Conservation (phyloP, 1,284 basidiomycete species). For the Heterobasidion irregulare region DNA sequence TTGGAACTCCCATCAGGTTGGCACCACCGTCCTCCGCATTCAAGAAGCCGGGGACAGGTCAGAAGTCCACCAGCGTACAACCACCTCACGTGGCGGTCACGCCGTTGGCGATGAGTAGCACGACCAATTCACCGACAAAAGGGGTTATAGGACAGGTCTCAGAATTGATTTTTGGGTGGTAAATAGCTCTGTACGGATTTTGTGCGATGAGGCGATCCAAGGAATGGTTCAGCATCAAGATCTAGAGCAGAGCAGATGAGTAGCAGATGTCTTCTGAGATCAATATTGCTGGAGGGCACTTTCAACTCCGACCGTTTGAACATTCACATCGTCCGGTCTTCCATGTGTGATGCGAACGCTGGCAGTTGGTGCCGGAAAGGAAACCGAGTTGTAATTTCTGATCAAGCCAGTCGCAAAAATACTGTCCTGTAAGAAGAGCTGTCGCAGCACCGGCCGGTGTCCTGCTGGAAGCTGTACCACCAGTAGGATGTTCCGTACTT, state of each 20-base stretch:
- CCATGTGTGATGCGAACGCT: not conserved
- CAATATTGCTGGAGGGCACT: not conserved
- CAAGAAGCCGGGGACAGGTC: slow-evolving; percentile 30
- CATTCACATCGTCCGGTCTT: not conserved
- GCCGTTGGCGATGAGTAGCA: slow-evolving; percentile 8
- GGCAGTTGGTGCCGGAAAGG: not conserved
- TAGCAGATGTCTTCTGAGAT: too few relatives aligned
- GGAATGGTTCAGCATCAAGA: too few relatives aligned
- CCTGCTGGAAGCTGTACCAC: too few relatives aligned
- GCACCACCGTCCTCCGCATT: slow-evolving; percentile 66
- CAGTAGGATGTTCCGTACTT: not conserved
- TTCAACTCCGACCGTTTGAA: not conserved
- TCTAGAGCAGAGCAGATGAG: too few relatives aligned
- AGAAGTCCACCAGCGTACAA: slow-evolving; percentile 5
- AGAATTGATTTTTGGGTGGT: slow-evolving; percentile 75
- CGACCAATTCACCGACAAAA: slow-evolving; percentile 35
- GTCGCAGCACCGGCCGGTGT: too few relatives aligned
- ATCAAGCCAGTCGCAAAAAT: not conserved
- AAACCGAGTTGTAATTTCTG: not conserved
- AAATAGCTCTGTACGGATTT: slow-evolving; percentile 13
- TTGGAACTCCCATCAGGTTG: slow-evolving; percentile 60
- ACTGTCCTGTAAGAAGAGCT: not conserved
- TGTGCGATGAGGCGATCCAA: too few relatives aligned
- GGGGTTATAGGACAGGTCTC: slow-evolving; percentile 62
- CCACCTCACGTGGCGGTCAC: slow-evolving; percentile 2